Evolutionary conservation across 495 filamentous ascomycete genomes (phyloP).

Genomic region (Durotheca rogersii): DNA sequence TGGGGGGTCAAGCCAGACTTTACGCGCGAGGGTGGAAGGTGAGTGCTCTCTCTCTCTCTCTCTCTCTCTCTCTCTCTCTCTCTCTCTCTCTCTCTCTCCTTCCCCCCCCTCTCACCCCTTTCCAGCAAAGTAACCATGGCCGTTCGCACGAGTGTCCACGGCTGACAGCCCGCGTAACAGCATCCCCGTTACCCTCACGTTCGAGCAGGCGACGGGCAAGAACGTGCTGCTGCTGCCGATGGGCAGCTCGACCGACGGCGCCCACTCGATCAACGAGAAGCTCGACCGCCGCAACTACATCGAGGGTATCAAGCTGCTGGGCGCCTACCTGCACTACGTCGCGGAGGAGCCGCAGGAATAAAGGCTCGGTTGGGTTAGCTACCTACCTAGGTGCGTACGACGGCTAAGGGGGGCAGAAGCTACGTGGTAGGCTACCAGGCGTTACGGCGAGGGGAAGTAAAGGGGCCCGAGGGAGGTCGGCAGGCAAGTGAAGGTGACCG

Average conservation of each 20-base stretch:
- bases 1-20: slow-evolving; percentile 92
- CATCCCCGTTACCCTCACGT: slow-evolving; percentile 95
- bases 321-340: slow-evolving; percentile 95
- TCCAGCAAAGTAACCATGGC: not conserved
- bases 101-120: not conserved
- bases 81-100: not conserved
- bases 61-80: not conserved
- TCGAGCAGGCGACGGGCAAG: slow-evolving; percentile 98
- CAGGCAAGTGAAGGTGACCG: too few relatives aligned
- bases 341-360: slow-evolving; percentile 74
- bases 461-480: too few relatives aligned
- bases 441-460: too few relatives aligned
- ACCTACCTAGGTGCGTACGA: not conserved
- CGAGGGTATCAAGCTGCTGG: slow-evolving; percentile 93
- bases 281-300: slow-evolving; percentile 96
- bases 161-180: too few relatives aligned
- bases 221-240: slow-evolving; percentile 94
- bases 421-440: too few relatives aligned
- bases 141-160: too few relatives aligned
- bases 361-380: slow-evolving; percentile 2
- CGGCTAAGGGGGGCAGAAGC: too few relatives aligned
- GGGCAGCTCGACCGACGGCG: slow-evolving; percentile 94
- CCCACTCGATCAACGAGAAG: slow-evolving; percentile 98
- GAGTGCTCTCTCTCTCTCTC: slow-evolving; percentile 33
- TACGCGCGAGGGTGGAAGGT: slow-evolving; percentile 92